Conservation (phyloP, 306 rosid genomes). For the Cucurbita argyrosperma region DNA sequence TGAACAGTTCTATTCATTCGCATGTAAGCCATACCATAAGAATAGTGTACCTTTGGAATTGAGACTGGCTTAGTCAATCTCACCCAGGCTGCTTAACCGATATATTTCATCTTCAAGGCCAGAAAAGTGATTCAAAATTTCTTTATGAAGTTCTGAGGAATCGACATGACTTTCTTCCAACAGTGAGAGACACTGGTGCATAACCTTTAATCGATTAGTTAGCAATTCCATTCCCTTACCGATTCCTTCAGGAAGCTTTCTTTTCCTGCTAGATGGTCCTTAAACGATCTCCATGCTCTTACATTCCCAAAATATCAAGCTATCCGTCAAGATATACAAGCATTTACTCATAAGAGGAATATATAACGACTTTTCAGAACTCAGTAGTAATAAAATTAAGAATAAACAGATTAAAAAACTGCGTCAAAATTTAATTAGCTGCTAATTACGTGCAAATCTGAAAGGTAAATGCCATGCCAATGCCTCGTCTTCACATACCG, state of each 20-base stretch:
- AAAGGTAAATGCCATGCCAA: neutral
- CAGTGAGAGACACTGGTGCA: conserved; percentile 51
- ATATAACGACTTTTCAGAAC: too few relatives aligned
- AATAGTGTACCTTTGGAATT: neutral
- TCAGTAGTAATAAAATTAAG: neutral
- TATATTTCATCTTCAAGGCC: conserved; percentile 49
- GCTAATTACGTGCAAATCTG: neutral
- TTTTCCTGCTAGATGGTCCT: conserved; percentile 40
- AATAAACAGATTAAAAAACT: neutral
- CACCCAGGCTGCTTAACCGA: conserved; percentile 45
- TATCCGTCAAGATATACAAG: conserved; percentile 45
- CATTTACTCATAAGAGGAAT: neutral
- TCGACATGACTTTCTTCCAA: conserved; percentile 43
- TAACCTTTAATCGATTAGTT: conserved; percentile 51
- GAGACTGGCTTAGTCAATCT: conserved; percentile 15
- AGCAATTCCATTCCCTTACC: conserved; percentile 62
- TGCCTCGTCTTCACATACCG: neutral
- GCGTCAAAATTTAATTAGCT: neutral
- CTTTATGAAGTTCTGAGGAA: conserved; percentile 29
- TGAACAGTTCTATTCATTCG: neutral
- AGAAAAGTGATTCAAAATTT: conserved; percentile 46
- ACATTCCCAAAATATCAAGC: conserved; percentile 68
- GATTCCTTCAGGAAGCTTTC: conserved; percentile 64
- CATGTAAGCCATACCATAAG: neutral
- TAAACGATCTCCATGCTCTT: conserved; percentile 32